Evolutionary conservation across 163 green algal genomes (phyloP).

Genomic region (Scenedesmus sp.): DNA sequence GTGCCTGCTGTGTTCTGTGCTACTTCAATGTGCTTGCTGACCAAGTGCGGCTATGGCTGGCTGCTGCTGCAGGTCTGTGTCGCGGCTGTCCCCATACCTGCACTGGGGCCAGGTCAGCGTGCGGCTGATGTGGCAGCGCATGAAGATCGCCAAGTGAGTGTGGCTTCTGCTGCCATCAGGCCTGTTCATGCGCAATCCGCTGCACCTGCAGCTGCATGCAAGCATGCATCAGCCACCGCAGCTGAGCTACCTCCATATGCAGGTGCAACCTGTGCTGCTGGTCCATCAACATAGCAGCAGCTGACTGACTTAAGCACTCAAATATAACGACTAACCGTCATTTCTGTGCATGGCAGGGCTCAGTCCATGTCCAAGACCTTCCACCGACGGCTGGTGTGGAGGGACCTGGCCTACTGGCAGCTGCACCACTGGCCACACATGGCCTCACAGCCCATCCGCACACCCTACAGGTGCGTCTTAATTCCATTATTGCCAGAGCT

Average conservation of each 20-base stretch:
- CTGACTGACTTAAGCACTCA: background rate
- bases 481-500: background rate
- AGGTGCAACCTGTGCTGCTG: background rate
- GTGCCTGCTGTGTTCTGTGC: too few relatives aligned
- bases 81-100: conserved; percentile 76
- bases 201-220: background rate
- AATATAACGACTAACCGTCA: background rate
- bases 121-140: conserved; percentile 57
- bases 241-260: background rate
- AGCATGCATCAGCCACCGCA: background rate
- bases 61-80: conserved; percentile 57
- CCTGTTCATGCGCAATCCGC: too few relatives aligned
- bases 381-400: conserved; percentile 75
- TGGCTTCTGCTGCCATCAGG: too few relatives aligned
- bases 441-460: conserved; percentile 65
- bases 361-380: conserved; percentile 76
- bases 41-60: background rate
- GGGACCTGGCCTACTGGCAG: conserved; percentile 89
- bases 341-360: conserved; percentile 1
- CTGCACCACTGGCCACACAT: conserved; percentile 81
- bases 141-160: conserved; percentile 39
- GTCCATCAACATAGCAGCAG: background rate
- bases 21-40: background rate
- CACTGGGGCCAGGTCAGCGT: conserved; percentile 71
- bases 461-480: conserved; percentile 45